Conservation (phyloP, 345 rosid genomes). For the Linum usitatissimum region DNA sequence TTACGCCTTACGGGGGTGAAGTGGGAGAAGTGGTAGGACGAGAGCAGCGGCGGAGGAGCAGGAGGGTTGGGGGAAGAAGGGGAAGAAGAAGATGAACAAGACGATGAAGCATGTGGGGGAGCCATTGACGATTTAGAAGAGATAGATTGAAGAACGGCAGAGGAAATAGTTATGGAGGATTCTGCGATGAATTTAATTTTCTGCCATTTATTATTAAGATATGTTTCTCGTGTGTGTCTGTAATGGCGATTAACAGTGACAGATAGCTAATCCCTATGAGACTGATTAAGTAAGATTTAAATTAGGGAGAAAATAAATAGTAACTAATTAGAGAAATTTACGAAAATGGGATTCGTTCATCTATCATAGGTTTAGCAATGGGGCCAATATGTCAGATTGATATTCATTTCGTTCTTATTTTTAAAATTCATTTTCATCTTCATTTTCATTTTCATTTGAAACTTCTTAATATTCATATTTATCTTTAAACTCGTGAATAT, state of each 20-base stretch:
- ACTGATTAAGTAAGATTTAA: neutral
- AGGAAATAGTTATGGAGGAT: too few relatives aligned
- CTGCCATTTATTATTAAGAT: neutral
- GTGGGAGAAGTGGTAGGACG: slow-evolving; percentile 35
- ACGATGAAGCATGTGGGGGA: slow-evolving; percentile 43
- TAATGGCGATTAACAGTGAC: neutral
- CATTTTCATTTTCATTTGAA: too few relatives aligned
- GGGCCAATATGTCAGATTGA: too few relatives aligned
- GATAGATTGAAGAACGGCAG: neutral
- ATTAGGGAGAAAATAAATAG: too few relatives aligned
- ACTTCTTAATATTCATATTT: too few relatives aligned
- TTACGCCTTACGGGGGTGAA: slow-evolving; percentile 66
- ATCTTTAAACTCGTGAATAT: too few relatives aligned
- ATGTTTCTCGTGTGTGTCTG: neutral
- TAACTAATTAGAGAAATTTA: too few relatives aligned
- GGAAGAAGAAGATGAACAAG: slow-evolving; percentile 22
- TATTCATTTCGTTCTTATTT: too few relatives aligned
- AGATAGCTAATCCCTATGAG: neutral
- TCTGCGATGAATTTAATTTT: neutral
- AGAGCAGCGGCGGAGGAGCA: slow-evolving; percentile 22
- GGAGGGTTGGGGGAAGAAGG: slow-evolving; percentile 47
- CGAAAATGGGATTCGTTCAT: too few relatives aligned
- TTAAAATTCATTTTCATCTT: too few relatives aligned
- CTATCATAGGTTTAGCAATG: too few relatives aligned
- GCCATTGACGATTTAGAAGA: slow-evolving; percentile 28